Evolutionary conservation across 768 basidiomycete genomes (phyloP), one percentile per base, ranked within the genome.

Genomic region (Rhodosporidiobolus sp.): DNA sequence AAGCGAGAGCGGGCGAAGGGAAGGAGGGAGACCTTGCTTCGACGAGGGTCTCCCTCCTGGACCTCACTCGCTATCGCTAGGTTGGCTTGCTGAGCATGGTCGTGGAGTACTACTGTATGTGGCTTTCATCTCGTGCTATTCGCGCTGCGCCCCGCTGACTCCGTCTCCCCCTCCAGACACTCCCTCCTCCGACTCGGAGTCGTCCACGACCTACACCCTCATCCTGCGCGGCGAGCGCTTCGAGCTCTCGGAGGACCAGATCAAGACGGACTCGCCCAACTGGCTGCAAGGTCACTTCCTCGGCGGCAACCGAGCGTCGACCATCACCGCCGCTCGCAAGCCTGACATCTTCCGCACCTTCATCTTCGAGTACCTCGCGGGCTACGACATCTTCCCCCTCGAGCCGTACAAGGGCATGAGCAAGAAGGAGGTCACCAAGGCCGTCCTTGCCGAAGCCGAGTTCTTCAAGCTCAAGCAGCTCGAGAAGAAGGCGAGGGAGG

Each of bases 401-500:
- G 10, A 38, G 8, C 3, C 9, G 35, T 10, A 43, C 35, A 35
- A 43, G 5, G 52, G 63, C 6, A 14, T 63, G 50, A 54, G n/a
- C 52, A 26, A 45, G 50, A 14, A 45, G 38, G 38, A 54, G 43
- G 43, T 35, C 19, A 19, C 28, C 2, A 30, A 26, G 53, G 52
- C 63, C 6, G 43, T 64, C 4, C 30, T 55, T 1, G 53, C 17
- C 19, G 53, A 64, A 32, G 63, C 53, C 6, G 38, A 55, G 38
- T n/a, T 20, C 43, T 64, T 64, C 63, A 45, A 43, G 52, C 63
- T 64, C 9, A 55, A 64, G 16, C 14, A 45, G 28, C 63, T 64
- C 16, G 38, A 7, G 0, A 28, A 12, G 12, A 26, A 35, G 26
- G 38, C 38, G 24, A 20, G 11, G 10, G 12, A 2, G 34, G 63